Base-by-base conservation (phyloP, 148 eudicot genomes). In the Gaultheria prostrata region DNA sequence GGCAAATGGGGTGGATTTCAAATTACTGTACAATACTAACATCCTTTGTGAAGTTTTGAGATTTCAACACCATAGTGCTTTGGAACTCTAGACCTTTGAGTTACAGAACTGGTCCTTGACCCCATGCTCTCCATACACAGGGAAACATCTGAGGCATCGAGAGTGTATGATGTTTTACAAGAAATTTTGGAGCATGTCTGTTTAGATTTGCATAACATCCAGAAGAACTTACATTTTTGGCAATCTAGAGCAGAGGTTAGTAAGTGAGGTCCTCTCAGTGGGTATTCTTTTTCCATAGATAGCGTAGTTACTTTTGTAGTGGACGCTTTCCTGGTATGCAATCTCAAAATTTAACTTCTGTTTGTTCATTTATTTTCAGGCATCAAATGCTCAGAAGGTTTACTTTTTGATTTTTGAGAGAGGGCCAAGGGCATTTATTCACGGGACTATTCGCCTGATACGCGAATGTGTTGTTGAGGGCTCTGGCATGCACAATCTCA, bases 341-440 rank as follows among this genome's bases (percentile, higher is more conserved):
- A 57, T 85, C 63, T 45, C 14, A 73, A 7, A 82, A 53, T 49
- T 51, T 53, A 17, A 50, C 21, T 26, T 61, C 26, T 33, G 18
- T 33, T 9, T 70, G 14, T 24, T 35, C 26, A 6, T 21, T 79
- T 35, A 18, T 78, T 63, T 84, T 87, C 87, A 97, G 99, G 95
- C 93, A 33, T 93, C 99, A 61, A 86, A 88, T 90, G 87, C 91
- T 84, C 91, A 82, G 82, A 97, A 91, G 84, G 91, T 90, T 45
- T 93, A 92, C 87, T 97, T 94, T 86, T 89, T 97, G 92, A 88
- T 97, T 82, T 93, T 93, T 71, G 93, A 93, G 91, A 89, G 98
- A 86, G 99, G 99, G 49, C 99, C 99, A 48, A 83, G 65, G 75
- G 98, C 99, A 75, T 95, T 97, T 84, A 3, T 93, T 72, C 87